Evolutionary conservation across 257 asterid species (phyloP).

Genomic region (Plantago elongata): DNA sequence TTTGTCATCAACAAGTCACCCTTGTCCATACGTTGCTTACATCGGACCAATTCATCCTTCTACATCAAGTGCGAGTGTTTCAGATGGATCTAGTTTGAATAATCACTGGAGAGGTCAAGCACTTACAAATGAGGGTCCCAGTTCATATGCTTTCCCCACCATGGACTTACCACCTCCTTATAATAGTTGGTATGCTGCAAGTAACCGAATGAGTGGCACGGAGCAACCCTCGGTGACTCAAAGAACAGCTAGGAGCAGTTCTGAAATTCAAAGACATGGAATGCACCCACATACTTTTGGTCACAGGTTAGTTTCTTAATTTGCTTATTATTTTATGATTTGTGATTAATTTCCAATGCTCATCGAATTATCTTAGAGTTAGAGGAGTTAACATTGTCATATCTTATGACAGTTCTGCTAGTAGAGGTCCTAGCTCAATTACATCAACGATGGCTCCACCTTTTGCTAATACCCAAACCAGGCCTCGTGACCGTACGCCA

Average conservation of each 20-base stretch:
- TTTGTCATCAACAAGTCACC: constrained; percentile 50
- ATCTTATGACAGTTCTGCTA: constrained; percentile 38
- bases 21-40: constrained; percentile 66
- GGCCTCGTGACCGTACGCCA: constrained; percentile 54
- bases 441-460: constrained; percentile 51
- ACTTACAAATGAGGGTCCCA: constrained; percentile 45
- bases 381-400: constrained; percentile 1
- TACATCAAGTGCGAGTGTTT: constrained; percentile 40
- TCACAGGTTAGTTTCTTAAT: constrained; percentile 48
- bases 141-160: constrained; percentile 59
- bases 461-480: constrained; percentile 48
- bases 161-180: constrained; percentile 55
- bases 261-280: constrained; percentile 62
- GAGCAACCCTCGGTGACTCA: constrained; percentile 48
- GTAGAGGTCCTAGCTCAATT: constrained; percentile 62
- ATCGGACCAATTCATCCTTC: constrained; percentile 62
- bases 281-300: constrained; percentile 54
- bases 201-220: constrained; percentile 35
- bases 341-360: not conserved
- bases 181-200: constrained; percentile 42
- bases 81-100: constrained; percentile 53
- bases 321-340: not conserved
- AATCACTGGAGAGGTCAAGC: constrained; percentile 55
- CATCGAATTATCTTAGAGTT: not conserved
- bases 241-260: constrained; percentile 47